These are phyloP conservation scores for Mycocentrospora acerina DNA, from an alignment of 2,329 filamentous ascomycete genomes.

Conservation along the genomic window DNA sequence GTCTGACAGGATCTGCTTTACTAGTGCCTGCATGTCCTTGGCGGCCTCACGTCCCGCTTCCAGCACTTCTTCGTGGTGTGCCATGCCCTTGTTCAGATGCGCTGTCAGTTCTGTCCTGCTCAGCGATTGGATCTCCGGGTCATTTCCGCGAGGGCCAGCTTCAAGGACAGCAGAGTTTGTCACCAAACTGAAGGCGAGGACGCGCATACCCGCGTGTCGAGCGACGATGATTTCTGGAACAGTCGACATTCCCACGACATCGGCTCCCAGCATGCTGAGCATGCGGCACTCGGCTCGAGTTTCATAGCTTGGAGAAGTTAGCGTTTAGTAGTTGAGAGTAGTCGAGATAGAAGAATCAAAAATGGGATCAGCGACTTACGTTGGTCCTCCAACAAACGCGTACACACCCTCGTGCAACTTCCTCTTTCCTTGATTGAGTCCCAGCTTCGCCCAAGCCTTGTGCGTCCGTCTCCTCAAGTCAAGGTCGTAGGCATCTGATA, in stretches of 20 bases:
- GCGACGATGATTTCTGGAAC: constrained; percentile 69
- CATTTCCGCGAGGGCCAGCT: constrained; percentile 60
- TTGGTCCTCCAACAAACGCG: constrained; percentile 64
- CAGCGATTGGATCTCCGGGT: constrained; percentile 54
- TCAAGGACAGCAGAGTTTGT: constrained; percentile 65
- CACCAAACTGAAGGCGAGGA: constrained; percentile 66
- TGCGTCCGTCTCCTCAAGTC: constrained; percentile 60
- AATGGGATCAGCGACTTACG: constrained; percentile 42
- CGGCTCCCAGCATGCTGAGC: constrained; percentile 62
- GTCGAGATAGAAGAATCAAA: constrained; percentile 3
- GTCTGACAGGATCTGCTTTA: constrained; percentile 49
- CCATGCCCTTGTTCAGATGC: constrained; percentile 60
- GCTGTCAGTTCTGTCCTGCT: constrained; percentile 54
- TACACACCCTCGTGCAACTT: constrained; percentile 66
- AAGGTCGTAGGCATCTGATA: constrained; percentile 68
- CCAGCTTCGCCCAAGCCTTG: constrained; percentile 56
- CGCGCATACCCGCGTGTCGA: constrained; percentile 62
- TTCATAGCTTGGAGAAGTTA: constrained; percentile 55
- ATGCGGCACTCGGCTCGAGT: constrained; percentile 66
- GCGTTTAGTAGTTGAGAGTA: constrained; percentile 1
- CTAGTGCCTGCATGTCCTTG: constrained; percentile 60
- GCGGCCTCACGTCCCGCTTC: constrained; percentile 62
- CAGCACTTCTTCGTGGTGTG: constrained; percentile 66
- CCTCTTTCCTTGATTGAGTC: constrained; percentile 49
- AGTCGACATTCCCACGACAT: constrained; percentile 71